Conservation (phyloP, 108 stramenopile genomes). For the Conticribra guillardii region DNA sequence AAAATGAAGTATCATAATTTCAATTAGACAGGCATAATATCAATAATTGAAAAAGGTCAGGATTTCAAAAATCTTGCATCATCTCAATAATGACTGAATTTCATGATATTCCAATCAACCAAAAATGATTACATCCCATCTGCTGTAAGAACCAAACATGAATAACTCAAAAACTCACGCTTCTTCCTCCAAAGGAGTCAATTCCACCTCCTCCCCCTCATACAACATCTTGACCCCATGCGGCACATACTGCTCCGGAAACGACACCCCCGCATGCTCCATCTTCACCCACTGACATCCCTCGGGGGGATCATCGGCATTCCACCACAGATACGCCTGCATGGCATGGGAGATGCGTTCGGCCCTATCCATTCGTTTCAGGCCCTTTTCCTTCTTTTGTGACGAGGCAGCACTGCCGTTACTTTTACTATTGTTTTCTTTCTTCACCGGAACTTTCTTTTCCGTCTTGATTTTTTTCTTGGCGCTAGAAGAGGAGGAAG, state of each 20-base stretch:
- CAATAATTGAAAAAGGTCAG: no score
- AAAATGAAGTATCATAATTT: neutral
- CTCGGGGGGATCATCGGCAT: constrained; percentile 79
- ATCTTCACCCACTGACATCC: constrained; percentile 95
- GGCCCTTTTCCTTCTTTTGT: constrained; percentile 20
- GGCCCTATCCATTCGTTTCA: constrained; percentile 79
- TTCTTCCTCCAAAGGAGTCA: constrained; percentile 95
- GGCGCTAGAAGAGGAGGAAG: constrained; percentile 3
- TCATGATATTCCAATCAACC: neutral
- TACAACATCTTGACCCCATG: constrained; percentile 95
- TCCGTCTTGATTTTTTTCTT: constrained; percentile 13
- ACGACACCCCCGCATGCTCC: constrained; percentile 96
- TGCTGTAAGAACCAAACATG: neutral
- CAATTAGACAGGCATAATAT: no score
- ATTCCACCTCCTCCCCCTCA: constrained; percentile 88
- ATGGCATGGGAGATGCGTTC: constrained; percentile 87
- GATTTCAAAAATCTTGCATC: no score
- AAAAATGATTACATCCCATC: neutral
- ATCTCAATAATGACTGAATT: neutral
- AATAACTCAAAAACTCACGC: constrained; percentile 56
- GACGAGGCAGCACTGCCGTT: constrained; percentile 14
- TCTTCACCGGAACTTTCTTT: constrained; percentile 49
- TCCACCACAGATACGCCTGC: constrained; percentile 93
- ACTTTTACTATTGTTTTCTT: constrained; percentile 10
- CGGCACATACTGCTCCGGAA: constrained; percentile 92